Conservation (phyloP, 106 monocot species). For the Dendrobium nobile region DNA sequence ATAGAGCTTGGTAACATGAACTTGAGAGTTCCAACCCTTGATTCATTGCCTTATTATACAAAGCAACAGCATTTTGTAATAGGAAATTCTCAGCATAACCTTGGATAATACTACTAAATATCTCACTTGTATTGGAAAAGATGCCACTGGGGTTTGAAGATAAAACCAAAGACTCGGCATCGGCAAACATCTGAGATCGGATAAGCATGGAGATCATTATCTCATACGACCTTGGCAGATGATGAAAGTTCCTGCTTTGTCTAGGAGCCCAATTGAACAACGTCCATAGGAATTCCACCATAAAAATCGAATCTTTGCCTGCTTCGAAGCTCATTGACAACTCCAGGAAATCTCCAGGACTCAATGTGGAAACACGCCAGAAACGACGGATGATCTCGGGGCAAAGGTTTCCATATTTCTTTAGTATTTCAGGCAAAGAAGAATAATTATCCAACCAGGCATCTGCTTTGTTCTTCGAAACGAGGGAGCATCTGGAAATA, state of each 20-base stretch:
- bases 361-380: conserved; percentile 49
- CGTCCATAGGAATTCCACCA: conserved; percentile 42
- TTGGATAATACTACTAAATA: conserved; percentile 53
- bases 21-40: conserved; percentile 23
- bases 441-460: conserved; percentile 16
- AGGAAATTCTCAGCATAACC: conserved; percentile 32
- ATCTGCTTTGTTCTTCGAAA: conserved; percentile 32
- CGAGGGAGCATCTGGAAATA: conserved; percentile 29
- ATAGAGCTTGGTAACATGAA: conserved; percentile 43
- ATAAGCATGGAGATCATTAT: conserved; percentile 53
- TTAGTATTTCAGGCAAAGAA: conserved; percentile 47
- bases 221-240: conserved; percentile 57
- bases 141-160: conserved; percentile 12
- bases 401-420: conserved; percentile 28
- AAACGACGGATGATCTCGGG: conserved; percentile 65
- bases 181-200: conserved; percentile 31
- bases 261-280: conserved; percentile 57
- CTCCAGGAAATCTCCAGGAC: conserved; percentile 48
- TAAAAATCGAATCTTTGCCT: conserved; percentile 3
- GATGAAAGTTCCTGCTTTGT: conserved; percentile 42
- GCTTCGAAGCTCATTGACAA: conserved; percentile 36
- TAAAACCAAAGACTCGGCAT: conserved; percentile 55
- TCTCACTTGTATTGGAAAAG: conserved; percentile 7
- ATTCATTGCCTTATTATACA: conserved; percentile 42
- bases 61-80: conserved; percentile 27